Conservation (phyloP, 176 grass and related monocot genomes). For the Eragrostis curvula region DNA sequence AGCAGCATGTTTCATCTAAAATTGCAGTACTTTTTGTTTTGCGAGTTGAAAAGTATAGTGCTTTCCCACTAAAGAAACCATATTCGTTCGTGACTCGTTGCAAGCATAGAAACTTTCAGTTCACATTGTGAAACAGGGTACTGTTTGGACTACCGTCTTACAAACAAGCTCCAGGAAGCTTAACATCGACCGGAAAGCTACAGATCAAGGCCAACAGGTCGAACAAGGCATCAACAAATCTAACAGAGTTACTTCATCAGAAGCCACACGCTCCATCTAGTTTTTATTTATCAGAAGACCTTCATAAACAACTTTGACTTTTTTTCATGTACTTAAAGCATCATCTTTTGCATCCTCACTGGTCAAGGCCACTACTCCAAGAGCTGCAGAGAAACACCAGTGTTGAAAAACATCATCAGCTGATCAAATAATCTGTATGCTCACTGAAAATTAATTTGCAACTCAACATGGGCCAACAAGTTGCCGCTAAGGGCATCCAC, state of each 20-base stretch:
- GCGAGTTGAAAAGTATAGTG: neutral
- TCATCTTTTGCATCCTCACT: neutral
- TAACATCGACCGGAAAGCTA: neutral
- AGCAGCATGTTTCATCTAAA: neutral
- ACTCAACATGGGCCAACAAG: no score
- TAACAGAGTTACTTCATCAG: no score
- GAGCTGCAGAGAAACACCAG: conserved; percentile 3
- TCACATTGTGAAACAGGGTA: no score
- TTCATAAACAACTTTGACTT: neutral
- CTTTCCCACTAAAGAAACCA: no score
- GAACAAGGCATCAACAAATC: neutral
- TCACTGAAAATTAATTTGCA: no score
- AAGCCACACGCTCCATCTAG: no score
- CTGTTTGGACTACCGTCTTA: no score
- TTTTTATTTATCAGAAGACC: neutral
- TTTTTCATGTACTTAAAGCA: neutral
- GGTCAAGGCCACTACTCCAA: neutral
- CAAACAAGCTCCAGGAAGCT: neutral
- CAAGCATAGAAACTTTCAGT: no score
- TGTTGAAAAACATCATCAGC: neutral
- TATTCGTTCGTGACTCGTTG: no score
- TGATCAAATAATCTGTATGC: neutral
- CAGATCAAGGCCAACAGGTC: neutral
- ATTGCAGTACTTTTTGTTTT: neutral
- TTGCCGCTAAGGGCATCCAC: no score